Evolutionary conservation across 176 grass and related monocot genomes (phyloP).

Genomic region (Raddia distichophylla): DNA sequence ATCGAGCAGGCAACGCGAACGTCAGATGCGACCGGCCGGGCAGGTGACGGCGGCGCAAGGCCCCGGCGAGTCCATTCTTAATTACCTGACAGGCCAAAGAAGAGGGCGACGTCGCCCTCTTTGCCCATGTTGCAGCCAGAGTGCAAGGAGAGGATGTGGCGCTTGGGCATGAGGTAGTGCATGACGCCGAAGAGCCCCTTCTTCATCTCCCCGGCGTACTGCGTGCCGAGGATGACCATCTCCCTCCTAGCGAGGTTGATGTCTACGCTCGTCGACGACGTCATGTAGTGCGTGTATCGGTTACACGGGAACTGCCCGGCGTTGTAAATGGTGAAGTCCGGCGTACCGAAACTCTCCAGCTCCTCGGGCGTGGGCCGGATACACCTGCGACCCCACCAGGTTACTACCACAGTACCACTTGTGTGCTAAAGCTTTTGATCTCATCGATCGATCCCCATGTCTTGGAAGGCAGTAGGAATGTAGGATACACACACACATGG

Average conservation of each 20-base stretch:
- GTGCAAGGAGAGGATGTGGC: slow-evolving; percentile 89
- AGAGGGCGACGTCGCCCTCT: slow-evolving; percentile 93
- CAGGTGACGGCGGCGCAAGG: slow-evolving; percentile 65
- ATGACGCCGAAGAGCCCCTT: slow-evolving; percentile 98
- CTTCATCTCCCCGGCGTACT: slow-evolving; percentile 99
- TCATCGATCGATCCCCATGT: slow-evolving; percentile 39
- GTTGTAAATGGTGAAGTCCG: slow-evolving; percentile 99
- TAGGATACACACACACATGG: slow-evolving; percentile 10
- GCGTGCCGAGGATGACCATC: slow-evolving; percentile 99
- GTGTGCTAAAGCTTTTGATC: slow-evolving; percentile 7
- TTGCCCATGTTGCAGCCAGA: slow-evolving; percentile 99
- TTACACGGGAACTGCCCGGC: slow-evolving; percentile 98
- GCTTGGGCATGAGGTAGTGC: slow-evolving; percentile 99
- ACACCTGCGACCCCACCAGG: slow-evolving; percentile 83
- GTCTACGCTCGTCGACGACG: slow-evolving; percentile 91
- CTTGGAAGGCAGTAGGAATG: slow-evolving; percentile 51
- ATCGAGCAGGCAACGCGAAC: neutral
- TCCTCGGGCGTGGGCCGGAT: slow-evolving; percentile 95
- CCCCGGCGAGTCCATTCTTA: slow-evolving; percentile 43
- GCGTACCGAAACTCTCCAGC: slow-evolving; percentile 89
- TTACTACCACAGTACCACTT: slow-evolving; percentile 71
- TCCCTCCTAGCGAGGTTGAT: slow-evolving; percentile 93
- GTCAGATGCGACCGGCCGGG: slow-evolving; percentile 59
- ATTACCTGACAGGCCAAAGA: slow-evolving; percentile 99
- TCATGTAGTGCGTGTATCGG: slow-evolving; percentile 99